phyloP scores from a whole-genome alignment of 139 green algal species.

The Coelastrella sp. region DNA sequence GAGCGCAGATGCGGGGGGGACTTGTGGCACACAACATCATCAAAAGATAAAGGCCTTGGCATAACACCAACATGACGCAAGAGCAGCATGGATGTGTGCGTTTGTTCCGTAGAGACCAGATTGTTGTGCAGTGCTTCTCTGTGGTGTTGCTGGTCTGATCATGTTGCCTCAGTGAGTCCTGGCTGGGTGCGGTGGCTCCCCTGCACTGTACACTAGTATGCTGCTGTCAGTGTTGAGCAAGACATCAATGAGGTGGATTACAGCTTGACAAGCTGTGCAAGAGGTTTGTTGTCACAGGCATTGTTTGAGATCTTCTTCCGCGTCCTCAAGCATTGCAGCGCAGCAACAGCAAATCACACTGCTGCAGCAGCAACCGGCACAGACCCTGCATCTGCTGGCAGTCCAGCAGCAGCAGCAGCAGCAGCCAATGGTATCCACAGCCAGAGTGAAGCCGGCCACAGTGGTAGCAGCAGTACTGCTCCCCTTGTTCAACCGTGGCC shows the following conservation, averaged over 20 bases:
- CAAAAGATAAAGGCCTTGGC: no score
- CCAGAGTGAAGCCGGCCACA: not conserved
- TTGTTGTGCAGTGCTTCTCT: no score
- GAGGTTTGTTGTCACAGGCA: constrained; percentile 45
- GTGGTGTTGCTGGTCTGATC: not conserved
- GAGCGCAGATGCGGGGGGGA: not conserved
- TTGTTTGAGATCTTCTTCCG: constrained; percentile 87
- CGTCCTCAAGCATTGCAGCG: constrained; percentile 76
- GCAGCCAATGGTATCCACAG: not conserved
- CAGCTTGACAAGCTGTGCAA: no score
- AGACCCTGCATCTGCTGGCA: not conserved
- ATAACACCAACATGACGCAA: no score
- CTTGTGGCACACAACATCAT: not conserved
- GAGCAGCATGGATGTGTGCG: no score
- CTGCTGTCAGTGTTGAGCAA: no score
- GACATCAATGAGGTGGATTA: no score
- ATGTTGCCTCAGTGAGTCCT: no score
- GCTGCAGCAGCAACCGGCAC: constrained; percentile 26
- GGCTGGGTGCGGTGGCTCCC: not conserved
- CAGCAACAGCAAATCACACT: constrained; percentile 42
- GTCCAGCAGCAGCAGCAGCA: not conserved
- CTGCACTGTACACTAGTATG: no score
- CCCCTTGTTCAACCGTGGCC: constrained; percentile 30
- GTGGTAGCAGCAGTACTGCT: constrained; percentile 29
- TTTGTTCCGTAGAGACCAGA: no score